Conservation (phyloP, 352 stramenopile genomes). For the Phytophthora niederhauseri region DNA sequence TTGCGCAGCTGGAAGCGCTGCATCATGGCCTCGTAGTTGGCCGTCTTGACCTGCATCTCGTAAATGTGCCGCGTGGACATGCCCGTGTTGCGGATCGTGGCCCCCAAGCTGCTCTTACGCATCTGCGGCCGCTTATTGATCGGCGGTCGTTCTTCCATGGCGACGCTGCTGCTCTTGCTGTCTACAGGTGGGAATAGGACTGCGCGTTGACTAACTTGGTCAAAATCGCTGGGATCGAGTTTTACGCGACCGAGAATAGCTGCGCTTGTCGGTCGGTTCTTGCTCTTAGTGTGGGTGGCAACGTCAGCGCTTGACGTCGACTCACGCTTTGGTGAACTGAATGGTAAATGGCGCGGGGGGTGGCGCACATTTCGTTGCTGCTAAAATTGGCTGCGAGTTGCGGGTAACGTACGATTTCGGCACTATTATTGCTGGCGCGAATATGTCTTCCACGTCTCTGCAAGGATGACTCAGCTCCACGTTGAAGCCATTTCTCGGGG, state of each 20-base stretch:
- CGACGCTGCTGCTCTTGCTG: background rate
- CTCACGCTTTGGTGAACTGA: too few relatives aligned
- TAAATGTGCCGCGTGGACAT: background rate
- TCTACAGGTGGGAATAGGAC: background rate
- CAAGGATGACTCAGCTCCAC: background rate
- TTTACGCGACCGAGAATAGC: background rate
- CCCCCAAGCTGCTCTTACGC: background rate
- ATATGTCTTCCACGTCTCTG: too few relatives aligned
- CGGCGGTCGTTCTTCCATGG: background rate
- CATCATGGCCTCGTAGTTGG: conserved; percentile 15
- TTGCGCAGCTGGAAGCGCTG: conserved; percentile 40
- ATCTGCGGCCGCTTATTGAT: background rate
- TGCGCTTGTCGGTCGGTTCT: background rate
- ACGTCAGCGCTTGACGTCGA: too few relatives aligned
- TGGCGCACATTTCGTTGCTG: background rate
- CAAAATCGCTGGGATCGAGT: background rate
- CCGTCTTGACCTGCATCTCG: conserved; percentile 3
- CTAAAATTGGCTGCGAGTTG: background rate
- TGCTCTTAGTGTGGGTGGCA: too few relatives aligned
- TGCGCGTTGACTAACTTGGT: background rate
- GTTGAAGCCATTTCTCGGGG: background rate
- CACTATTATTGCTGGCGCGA: background rate
- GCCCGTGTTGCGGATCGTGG: conserved; percentile 1
- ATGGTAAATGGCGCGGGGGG: too few relatives aligned
- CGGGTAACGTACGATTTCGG: too few relatives aligned